Evolutionary conservation across 805 yeast species (phyloP), one percentile per base, ranked within the genome.

Genomic region (Candida anglica): DNA sequence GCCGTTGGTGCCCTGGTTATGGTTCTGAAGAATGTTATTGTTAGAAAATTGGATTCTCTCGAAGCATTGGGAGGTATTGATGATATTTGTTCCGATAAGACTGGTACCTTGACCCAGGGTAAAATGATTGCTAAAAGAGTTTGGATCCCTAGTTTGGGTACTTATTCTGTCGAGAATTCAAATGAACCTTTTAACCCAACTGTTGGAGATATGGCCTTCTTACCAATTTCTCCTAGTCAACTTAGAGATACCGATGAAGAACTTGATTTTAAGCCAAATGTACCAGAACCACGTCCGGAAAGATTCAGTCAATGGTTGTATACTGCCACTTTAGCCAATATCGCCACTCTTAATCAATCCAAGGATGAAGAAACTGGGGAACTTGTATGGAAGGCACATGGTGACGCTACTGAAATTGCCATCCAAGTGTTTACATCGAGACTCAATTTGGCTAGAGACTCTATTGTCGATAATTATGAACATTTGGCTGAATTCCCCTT

Each of bases 361-460:
- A 46, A 43, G 29, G 60, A 63, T 36, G 55, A 44, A 22, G 52
- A 49, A 19, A 44, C 54, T 19, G 58, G 54, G 4, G 59, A 58
- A 28, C 34, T 54, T 40, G 56, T 43, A 32, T 48, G 72, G 72
- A 65, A 53, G 42, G 67, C 52, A 20, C 66, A 45, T 51, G 95
- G 95, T 39, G 95, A 86, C 52, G 91, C 95, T 27, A 86, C 95
- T 3, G 95, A 86, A 60, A 79, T 83, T 48, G 94, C 95, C 3
- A 81, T 86, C 41, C 91, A 85, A 50, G 91, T 86, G 0, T 84
- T 82, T 50, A 73, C 80, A 15, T 60, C 78, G 9, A 73, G 88
- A 47, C 60, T 81, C 40, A 71, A 69, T 19, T 65, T 59, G 40
- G 69, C 71, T 15, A 69, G 84, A 47, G 62, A 63, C 10, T 63